Conservation (phyloP, 2,329 filamentous ascomycete species). For the Fusarium sp. region DNA sequence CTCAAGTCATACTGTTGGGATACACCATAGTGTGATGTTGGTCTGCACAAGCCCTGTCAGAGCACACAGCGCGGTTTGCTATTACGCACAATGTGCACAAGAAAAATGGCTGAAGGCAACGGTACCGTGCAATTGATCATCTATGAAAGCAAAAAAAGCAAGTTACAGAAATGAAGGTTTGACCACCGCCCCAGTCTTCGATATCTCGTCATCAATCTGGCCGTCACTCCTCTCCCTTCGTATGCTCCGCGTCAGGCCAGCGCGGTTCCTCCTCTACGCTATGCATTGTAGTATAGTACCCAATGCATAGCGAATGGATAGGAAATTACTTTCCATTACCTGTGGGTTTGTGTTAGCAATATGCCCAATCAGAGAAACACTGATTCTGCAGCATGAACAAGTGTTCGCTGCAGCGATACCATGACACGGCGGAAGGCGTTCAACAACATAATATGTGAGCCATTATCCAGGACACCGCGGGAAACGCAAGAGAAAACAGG, state of each 20-base stretch:
- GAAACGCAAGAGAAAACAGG: background rate
- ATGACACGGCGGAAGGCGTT: constrained; percentile 8
- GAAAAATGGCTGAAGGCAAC: constrained; percentile 1
- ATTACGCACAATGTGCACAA: constrained; percentile 1
- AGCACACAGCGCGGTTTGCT: constrained; percentile 20
- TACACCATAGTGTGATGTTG: background rate
- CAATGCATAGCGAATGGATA: background rate
- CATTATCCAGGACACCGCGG: background rate
- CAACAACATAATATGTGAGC: constrained; percentile 1
- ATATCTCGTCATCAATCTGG: background rate
- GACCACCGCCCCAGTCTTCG: background rate
- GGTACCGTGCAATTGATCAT: constrained; percentile 21
- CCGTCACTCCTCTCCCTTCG: background rate
- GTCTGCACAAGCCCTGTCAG: constrained; percentile 3
- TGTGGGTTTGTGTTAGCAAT: constrained; percentile 13
- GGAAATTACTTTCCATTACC: constrained; percentile 11
- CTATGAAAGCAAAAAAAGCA: background rate
- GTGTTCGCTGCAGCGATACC: constrained; percentile 11
- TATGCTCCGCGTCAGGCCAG: background rate
- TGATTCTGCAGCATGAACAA: constrained; percentile 6
- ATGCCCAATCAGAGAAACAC: constrained; percentile 1
- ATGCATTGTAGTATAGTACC: background rate
- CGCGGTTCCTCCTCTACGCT: background rate
- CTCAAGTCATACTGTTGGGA: background rate
- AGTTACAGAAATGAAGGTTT: background rate